Percentiles rank a stretch among this genome's conserved stretches.
Evolutionary conservation across 805 yeast species (phyloP).

Genomic region (Hanseniaspora lindneri): DNA sequence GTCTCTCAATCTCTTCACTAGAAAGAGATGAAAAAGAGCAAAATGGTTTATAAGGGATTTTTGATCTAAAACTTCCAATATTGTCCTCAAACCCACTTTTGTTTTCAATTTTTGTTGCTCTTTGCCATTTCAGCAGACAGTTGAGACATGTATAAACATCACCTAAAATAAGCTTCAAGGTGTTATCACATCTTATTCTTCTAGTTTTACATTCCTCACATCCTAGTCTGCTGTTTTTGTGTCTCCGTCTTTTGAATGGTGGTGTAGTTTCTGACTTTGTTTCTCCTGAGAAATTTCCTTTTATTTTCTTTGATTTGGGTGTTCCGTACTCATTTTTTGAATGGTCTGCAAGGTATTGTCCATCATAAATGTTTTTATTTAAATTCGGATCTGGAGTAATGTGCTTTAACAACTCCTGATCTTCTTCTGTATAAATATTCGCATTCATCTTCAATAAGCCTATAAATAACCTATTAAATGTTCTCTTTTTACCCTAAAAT

Average conservation of each 20-base stretch:
- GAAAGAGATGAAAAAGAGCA: conserved; percentile 14
- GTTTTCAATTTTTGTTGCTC: neutral
- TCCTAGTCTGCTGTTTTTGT: conserved; percentile 62
- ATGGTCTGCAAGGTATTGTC: no score
- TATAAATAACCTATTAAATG: no score
- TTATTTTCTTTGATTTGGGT: no score
- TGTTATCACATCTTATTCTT: conserved; percentile 70
- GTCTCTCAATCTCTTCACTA: neutral
- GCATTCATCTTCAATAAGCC: no score
- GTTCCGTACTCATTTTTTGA: no score
- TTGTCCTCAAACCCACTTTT: neutral
- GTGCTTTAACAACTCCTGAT: no score
- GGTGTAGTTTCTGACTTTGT: no score
- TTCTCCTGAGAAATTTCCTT: no score
- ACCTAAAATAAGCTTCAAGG: conserved; percentile 23
- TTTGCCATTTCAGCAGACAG: conserved; percentile 9
- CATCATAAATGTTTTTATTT: no score
- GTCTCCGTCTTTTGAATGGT: conserved; percentile 36
- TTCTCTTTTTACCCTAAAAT: no score
- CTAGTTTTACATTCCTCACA: conserved; percentile 65
- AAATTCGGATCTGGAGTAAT: no score
- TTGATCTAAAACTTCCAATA: neutral
- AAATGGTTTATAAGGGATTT: neutral
- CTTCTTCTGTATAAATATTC: no score
- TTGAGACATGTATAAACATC: conserved; percentile 5